These are phyloP conservation scores for Deinandra increscens DNA, from an alignment of 129 eudicot genomes.

Conservation along the genomic window DNA sequence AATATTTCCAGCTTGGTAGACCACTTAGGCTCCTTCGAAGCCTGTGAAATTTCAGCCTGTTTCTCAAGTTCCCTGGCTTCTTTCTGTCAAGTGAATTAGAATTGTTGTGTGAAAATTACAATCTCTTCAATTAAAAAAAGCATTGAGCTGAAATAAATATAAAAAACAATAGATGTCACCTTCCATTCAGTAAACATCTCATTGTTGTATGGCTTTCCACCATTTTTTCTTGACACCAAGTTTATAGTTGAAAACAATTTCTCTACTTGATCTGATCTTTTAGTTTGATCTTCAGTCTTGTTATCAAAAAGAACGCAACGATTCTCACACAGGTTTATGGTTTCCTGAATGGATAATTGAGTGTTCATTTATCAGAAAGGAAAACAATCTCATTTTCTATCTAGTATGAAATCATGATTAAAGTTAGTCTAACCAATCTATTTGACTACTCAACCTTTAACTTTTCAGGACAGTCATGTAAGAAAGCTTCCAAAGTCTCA, in stretches of 20 bases:
- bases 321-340: conserved; percentile 43
- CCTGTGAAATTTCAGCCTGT: conserved; percentile 37
- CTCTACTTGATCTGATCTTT: conserved; percentile 47
- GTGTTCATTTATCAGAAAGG: not conserved
- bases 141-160: not conserved
- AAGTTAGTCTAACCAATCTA: too few relatives aligned
- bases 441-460: too few relatives aligned
- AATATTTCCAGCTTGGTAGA: too few relatives aligned
- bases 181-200: conserved; percentile 30
- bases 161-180: conserved; percentile 1
- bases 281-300: conserved; percentile 53
- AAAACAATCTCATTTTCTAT: too few relatives aligned
- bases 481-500: conserved; percentile 49
- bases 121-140: not conserved
- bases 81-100: conserved; percentile 40
- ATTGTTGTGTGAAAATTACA: not conserved
- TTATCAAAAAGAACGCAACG: conserved; percentile 62
- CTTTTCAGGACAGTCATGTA: conserved; percentile 41
- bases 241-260: conserved; percentile 47
- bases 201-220: conserved; percentile 54
- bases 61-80: conserved; percentile 40
- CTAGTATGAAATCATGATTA: too few relatives aligned
- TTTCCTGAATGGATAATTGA: conserved; percentile 36
- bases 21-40: too few relatives aligned
- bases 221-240: conserved; percentile 37